These are phyloP conservation scores for Fusarium sp. DNA, from an alignment of 2,329 filamentous ascomycete genomes.

Conservation along the genomic window DNA sequence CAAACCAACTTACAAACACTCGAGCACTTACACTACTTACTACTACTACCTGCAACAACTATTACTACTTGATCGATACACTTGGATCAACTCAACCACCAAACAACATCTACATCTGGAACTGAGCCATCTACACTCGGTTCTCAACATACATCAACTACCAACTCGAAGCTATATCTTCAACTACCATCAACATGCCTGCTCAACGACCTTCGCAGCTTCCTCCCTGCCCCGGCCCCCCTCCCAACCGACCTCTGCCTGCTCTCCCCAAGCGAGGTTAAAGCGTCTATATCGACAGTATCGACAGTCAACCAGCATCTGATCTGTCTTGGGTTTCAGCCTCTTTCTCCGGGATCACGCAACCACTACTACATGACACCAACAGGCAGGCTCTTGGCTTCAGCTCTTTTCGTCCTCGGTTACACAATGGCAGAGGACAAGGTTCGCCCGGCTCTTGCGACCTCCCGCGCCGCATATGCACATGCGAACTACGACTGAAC, in stretches of 20 bases:
- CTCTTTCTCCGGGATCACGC: slow-evolving; percentile 9
- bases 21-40: slow-evolving; percentile 17
- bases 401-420: slow-evolving; percentile 18
- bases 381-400: slow-evolving; percentile 12
- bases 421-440: slow-evolving; percentile 27
- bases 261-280: slow-evolving; percentile 71
- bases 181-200: slow-evolving; percentile 55
- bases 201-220: slow-evolving; percentile 71
- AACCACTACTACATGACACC: slow-evolving; percentile 1
- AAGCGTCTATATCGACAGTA: slow-evolving; percentile 24
- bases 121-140: slow-evolving; percentile 38
- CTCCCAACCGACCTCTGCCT: slow-evolving; percentile 71
- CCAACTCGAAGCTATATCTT: slow-evolving; percentile 23
- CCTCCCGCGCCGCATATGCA: slow-evolving; percentile 37
- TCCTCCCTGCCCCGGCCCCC: slow-evolving; percentile 73
- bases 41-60: background rate
- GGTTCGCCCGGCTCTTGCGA: slow-evolving; percentile 34
- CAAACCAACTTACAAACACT: slow-evolving; percentile 12
- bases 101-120: slow-evolving; percentile 20
- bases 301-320: slow-evolving; percentile 9
- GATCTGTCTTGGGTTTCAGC: slow-evolving; percentile 10
- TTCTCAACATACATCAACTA: slow-evolving; percentile 18
- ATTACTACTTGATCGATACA: slow-evolving; percentile 15
- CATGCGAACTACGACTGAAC: slow-evolving; percentile 33
- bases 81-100: slow-evolving; percentile 14